Conservation (phyloP, 768 basidiomycete species). For the Kwoniella dendrophila region DNA sequence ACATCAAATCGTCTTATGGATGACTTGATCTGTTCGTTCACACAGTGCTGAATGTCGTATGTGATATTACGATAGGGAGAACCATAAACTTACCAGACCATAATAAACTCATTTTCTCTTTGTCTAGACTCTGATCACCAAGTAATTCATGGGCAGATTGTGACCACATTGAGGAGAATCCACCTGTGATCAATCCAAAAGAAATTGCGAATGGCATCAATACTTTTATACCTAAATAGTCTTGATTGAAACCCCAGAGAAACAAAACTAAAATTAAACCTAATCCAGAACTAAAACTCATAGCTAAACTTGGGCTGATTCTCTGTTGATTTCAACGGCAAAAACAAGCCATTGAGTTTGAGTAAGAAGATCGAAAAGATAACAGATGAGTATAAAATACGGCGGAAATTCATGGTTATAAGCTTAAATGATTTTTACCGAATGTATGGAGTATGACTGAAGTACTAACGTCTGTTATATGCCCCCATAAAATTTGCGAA, state of each 20-base stretch:
- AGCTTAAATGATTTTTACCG: too few relatives aligned
- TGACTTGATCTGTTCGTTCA: too few relatives aligned
- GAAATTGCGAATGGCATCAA: slow-evolving; percentile 32
- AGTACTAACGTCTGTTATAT: slow-evolving; percentile 31
- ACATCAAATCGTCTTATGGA: too few relatives aligned
- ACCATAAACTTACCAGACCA: slow-evolving; percentile 28
- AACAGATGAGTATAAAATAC: too few relatives aligned
- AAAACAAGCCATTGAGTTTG: too few relatives aligned
- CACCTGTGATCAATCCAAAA: slow-evolving; percentile 33
- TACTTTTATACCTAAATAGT: slow-evolving; percentile 19
- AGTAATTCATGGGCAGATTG: slow-evolving; percentile 28
- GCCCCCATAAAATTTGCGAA: slow-evolving; percentile 35
- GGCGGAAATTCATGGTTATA: too few relatives aligned
- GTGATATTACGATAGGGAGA: too few relatives aligned
- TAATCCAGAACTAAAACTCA: slow-evolving; percentile 28
- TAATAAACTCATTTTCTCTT: slow-evolving; percentile 32
- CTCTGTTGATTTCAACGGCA: too few relatives aligned
- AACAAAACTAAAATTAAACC: slow-evolving; percentile 29
- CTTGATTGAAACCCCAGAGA: slow-evolving; percentile 32
- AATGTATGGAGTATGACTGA: too few relatives aligned
- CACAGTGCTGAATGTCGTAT: too few relatives aligned
- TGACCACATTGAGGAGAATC: slow-evolving; percentile 39
- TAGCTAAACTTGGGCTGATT: slow-evolving; percentile 28
- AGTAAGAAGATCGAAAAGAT: too few relatives aligned
- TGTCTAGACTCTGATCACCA: slow-evolving; percentile 19